Evolutionary conservation across 2,329 filamentous ascomycete species (phyloP).

Genomic region (Lachnellula occidentalis): DNA sequence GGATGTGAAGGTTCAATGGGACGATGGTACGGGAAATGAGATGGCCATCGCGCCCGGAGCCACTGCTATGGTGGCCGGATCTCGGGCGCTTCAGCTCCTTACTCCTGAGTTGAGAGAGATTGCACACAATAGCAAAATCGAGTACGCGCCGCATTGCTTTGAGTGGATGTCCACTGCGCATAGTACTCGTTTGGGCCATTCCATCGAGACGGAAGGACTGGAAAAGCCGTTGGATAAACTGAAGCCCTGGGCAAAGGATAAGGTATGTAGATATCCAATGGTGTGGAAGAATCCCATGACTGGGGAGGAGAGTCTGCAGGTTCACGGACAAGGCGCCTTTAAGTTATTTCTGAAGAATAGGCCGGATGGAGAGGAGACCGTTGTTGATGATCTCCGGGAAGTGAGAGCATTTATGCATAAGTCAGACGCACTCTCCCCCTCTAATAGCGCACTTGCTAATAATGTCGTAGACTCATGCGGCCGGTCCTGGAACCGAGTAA

Average conservation of each 20-base stretch:
- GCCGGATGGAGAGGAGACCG: slow-evolving; percentile 22
- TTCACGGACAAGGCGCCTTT: slow-evolving; percentile 33
- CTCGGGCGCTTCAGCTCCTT: slow-evolving; percentile 22
- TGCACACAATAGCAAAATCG: slow-evolving; percentile 31
- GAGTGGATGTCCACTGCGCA: slow-evolving; percentile 35
- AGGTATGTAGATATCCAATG: slow-evolving; percentile 34
- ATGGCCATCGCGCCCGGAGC: slow-evolving; percentile 32
- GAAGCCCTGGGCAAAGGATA: slow-evolving; percentile 27
- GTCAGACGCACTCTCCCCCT: slow-evolving; percentile 14
- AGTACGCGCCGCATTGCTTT: slow-evolving; percentile 35
- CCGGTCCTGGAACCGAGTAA: slow-evolving; percentile 31
- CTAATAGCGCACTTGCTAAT: background rate
- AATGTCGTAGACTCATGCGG: slow-evolving; percentile 30
- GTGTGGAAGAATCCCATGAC: slow-evolving; percentile 35
- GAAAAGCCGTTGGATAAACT: slow-evolving; percentile 30
- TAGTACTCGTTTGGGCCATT: slow-evolving; percentile 31
- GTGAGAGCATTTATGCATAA: slow-evolving; percentile 31
- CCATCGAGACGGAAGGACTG: slow-evolving; percentile 24
- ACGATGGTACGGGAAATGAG: slow-evolving; percentile 32
- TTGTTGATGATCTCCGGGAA: slow-evolving; percentile 27
- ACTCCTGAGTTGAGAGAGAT: slow-evolving; percentile 25
- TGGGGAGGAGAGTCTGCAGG: slow-evolving; percentile 26
- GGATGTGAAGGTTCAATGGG: slow-evolving; percentile 28
- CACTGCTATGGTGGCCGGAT: slow-evolving; percentile 31
- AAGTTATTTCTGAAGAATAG: slow-evolving; percentile 32